Conservation (phyloP, 2,329 filamentous ascomycete genomes). For the Cladosporium sp. region DNA sequence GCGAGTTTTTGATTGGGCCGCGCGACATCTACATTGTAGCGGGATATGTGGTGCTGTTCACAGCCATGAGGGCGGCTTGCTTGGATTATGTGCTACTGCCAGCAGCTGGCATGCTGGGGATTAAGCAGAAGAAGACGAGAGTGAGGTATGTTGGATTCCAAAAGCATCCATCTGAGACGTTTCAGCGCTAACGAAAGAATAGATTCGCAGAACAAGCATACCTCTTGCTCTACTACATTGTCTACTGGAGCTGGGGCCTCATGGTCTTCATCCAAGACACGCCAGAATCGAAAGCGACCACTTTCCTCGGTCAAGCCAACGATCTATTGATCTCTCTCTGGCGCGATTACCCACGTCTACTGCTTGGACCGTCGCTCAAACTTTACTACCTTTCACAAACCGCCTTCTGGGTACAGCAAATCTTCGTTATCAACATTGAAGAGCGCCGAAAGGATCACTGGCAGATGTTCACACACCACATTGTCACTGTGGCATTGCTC, state of each 20-base stretch:
- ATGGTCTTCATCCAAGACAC: slow-evolving; percentile 51
- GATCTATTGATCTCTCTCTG: slow-evolving; percentile 59
- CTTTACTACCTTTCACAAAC: slow-evolving; percentile 88
- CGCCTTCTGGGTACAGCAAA: slow-evolving; percentile 91
- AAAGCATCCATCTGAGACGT: too few species aligned
- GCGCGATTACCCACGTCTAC: slow-evolving; percentile 79
- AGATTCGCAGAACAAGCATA: slow-evolving; percentile 90
- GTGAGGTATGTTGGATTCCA: slow-evolving; percentile 56
- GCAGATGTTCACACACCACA: slow-evolving; percentile 95
- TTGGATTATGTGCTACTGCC: slow-evolving; percentile 89
- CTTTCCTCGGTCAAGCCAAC: slow-evolving; percentile 25
- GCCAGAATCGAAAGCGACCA: slow-evolving; percentile 23
- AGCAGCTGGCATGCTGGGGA: slow-evolving; percentile 69
- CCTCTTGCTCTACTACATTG: slow-evolving; percentile 79
- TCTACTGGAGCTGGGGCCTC: slow-evolving; percentile 83
- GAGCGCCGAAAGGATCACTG: slow-evolving; percentile 90
- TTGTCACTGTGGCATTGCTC: slow-evolving; percentile 82
- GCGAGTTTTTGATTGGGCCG: slow-evolving; percentile 72
- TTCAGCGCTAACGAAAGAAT: neutral
- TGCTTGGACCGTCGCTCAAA: slow-evolving; percentile 75
- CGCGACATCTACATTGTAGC: slow-evolving; percentile 78
- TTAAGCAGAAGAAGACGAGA: slow-evolving; percentile 70
- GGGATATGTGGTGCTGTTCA: slow-evolving; percentile 82
- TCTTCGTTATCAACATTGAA: slow-evolving; percentile 92
- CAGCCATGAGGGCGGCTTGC: slow-evolving; percentile 75